A percentile compares a stretch with the other conserved stretches of the same genome.
phyloP scores from a whole-genome alignment of 352 stramenopile species.

The Phytophthora kernoviae region DNA sequence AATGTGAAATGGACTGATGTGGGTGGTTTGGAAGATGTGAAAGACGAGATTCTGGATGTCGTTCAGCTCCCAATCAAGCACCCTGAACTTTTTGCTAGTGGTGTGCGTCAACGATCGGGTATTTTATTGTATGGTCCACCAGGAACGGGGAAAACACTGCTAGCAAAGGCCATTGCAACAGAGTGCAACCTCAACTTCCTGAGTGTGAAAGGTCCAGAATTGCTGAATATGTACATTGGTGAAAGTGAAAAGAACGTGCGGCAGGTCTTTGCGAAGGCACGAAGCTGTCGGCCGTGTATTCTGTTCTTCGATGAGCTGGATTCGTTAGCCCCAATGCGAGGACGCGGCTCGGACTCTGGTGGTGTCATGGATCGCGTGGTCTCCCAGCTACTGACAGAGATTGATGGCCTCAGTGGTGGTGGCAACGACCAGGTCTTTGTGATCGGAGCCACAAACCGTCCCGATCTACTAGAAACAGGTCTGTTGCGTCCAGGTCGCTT shows the following conservation, averaged over 20 bases:
- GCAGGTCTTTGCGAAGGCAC: slow-evolving; percentile 91
- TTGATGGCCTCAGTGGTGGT: slow-evolving; percentile 88
- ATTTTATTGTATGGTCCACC: slow-evolving; percentile 86
- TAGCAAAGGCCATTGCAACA: slow-evolving; percentile 95
- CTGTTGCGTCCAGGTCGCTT: slow-evolving; percentile 94
- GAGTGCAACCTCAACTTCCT: slow-evolving; percentile 97
- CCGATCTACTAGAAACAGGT: slow-evolving; percentile 95
- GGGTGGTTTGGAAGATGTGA: slow-evolving; percentile 98
- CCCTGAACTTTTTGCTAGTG: slow-evolving; percentile 79
- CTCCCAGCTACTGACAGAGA: slow-evolving; percentile 95
- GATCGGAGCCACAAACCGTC: slow-evolving; percentile 96
- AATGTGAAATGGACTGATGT: slow-evolving; percentile 99
- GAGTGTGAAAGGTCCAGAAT: slow-evolving; percentile 95
- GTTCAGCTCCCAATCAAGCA: slow-evolving; percentile 87
- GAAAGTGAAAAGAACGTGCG: slow-evolving; percentile 97
- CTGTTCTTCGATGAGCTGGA: slow-evolving; percentile 96
- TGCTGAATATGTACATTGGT: slow-evolving; percentile 98
- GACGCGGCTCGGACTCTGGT: slow-evolving; percentile 84
- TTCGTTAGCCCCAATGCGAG: slow-evolving; percentile 88
- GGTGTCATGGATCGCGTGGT: slow-evolving; percentile 97
- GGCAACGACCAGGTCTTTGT: slow-evolving; percentile 92
- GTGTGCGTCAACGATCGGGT: slow-evolving; percentile 78
- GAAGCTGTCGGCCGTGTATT: slow-evolving; percentile 85
- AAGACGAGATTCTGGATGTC: slow-evolving; percentile 94
- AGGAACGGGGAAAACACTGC: slow-evolving; percentile 94